These are phyloP conservation scores for Zymoseptoria tritici DNA, from an alignment of 2,329 filamentous ascomycete species.

Conservation along the genomic window DNA sequence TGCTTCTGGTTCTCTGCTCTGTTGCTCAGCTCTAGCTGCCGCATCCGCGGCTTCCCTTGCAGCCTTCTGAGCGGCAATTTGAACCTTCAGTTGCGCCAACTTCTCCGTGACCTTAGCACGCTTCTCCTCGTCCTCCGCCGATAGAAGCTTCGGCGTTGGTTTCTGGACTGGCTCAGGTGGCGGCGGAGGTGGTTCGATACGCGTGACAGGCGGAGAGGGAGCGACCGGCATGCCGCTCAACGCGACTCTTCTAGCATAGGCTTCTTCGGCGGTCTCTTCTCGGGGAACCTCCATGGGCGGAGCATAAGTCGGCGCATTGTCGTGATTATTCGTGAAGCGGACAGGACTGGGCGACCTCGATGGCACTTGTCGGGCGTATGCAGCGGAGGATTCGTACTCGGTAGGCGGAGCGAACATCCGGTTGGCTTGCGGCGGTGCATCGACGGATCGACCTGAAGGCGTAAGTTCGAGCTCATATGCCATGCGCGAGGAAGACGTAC, in stretches of 20 bases:
- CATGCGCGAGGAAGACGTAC: constrained; percentile 1
- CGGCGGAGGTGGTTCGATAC: constrained; percentile 12
- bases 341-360: neutral
- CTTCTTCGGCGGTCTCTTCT: constrained; percentile 61
- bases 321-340: neutral
- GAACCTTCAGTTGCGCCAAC: constrained; percentile 21
- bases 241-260: constrained; percentile 56
- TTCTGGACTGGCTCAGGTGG: constrained; percentile 21
- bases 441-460: constrained; percentile 9
- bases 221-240: constrained; percentile 38
- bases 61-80: constrained; percentile 12
- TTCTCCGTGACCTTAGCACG: constrained; percentile 17
- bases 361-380: neutral
- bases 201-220: constrained; percentile 7
- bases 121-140: constrained; percentile 12
- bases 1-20: neutral
- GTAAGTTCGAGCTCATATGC: constrained; percentile 3
- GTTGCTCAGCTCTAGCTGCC: neutral
- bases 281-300: constrained; percentile 21
- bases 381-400: neutral
- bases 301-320: constrained; percentile 1
- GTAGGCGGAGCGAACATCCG: constrained; percentile 18
- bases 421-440: constrained; percentile 18
- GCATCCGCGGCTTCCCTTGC: neutral
- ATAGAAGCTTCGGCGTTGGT: constrained; percentile 7